A percentile compares a stretch with the other conserved stretches of the same genome.
Evolutionary conservation across 257 asterid genomes (phyloP).

Genomic region (Cruciata laevipes): DNA sequence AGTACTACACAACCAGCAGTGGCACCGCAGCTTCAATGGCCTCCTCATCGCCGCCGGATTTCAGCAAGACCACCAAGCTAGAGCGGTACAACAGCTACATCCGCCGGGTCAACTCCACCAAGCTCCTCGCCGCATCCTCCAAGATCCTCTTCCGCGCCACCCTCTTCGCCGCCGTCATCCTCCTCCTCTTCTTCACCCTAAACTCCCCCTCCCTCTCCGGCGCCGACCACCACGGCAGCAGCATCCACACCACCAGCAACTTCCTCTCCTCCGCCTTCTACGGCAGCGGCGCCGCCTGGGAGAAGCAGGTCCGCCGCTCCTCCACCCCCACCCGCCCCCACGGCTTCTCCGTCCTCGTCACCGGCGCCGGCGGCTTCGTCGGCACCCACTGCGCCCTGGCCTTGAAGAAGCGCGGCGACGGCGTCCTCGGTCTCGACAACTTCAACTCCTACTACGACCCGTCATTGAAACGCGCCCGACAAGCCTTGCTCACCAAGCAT

Average conservation of each 20-base stretch:
- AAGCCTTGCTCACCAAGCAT: conserved; percentile 35
- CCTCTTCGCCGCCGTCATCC: conserved; percentile 61
- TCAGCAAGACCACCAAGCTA: conserved; percentile 55
- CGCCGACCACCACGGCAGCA: not conserved
- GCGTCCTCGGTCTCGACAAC: conserved; percentile 80
- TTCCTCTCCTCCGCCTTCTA: conserved; percentile 68
- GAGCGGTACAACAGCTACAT: conserved; percentile 77
- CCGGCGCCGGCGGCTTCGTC: conserved; percentile 93
- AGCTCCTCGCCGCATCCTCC: conserved; percentile 74
- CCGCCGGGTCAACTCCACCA: conserved; percentile 66
- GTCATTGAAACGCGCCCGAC: conserved; percentile 57
- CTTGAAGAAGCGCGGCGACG: conserved; percentile 78
- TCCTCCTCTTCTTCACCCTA: conserved; percentile 73
- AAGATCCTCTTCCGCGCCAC: conserved; percentile 86
- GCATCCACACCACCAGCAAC: conserved; percentile 40
- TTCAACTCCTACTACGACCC: conserved; percentile 90
- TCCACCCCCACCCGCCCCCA: conserved; percentile 75
- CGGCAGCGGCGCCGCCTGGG: conserved; percentile 70
- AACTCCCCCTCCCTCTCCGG: conserved; percentile 54
- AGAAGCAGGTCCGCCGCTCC: conserved; percentile 74
- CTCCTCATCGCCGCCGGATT: conserved; percentile 38
- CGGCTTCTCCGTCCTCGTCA: conserved; percentile 77
- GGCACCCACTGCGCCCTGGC: conserved; percentile 84
- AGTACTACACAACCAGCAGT: conserved; percentile 21
- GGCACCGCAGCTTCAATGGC: conserved; percentile 19